Percentiles rank a stretch among this genome's conserved stretches.
These are phyloP conservation scores for Casuarina equisetifolia DNA, from an alignment of 306 rosid species.

Conservation along the genomic window DNA sequence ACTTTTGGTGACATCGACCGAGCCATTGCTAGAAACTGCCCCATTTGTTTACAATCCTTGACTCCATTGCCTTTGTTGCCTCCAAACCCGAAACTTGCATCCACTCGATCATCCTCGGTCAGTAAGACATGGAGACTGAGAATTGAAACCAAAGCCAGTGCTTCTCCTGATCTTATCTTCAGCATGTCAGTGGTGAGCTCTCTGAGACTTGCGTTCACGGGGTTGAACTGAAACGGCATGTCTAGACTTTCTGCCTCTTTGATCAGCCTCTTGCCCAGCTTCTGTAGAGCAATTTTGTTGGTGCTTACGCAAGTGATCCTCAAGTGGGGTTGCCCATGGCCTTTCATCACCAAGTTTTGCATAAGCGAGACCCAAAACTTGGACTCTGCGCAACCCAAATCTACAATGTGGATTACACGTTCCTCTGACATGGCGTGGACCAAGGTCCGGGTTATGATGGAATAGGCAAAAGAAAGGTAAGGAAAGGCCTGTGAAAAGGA, in stretches of 20 bases:
- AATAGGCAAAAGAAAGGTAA: slow-evolving; percentile 5
- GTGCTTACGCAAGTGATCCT: slow-evolving; percentile 20
- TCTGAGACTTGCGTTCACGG: slow-evolving; percentile 9
- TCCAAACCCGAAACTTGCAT: slow-evolving; percentile 5
- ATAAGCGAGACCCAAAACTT: slow-evolving; percentile 16
- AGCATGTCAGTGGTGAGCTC: slow-evolving; percentile 21
- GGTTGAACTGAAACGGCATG: slow-evolving; percentile 15
- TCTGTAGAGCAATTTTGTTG: neutral
- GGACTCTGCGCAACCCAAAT: slow-evolving; percentile 17
- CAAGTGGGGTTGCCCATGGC: slow-evolving; percentile 11
- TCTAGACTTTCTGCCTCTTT: slow-evolving; percentile 7
- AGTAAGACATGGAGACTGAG: slow-evolving; percentile 20
- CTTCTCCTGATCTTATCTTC: slow-evolving; percentile 6
- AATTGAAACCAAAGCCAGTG: slow-evolving; percentile 16
- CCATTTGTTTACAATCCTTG: slow-evolving; percentile 16
- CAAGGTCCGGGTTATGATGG: slow-evolving; percentile 17
- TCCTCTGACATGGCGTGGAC: slow-evolving; percentile 4
- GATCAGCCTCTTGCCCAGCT: slow-evolving; percentile 16
- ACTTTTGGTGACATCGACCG: slow-evolving; percentile 28
- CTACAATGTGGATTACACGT: slow-evolving; percentile 14
- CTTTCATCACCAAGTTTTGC: neutral
- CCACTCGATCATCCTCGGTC: slow-evolving; percentile 12
- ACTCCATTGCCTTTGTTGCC: neutral
- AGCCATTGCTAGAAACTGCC: slow-evolving; percentile 17
- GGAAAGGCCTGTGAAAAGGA: neutral